Percentiles rank a stretch among this genome's conserved stretches.
These are phyloP conservation scores for Solanum hybrid DNA, from an alignment of 305 asterid genomes.

Conservation along the genomic window DNA sequence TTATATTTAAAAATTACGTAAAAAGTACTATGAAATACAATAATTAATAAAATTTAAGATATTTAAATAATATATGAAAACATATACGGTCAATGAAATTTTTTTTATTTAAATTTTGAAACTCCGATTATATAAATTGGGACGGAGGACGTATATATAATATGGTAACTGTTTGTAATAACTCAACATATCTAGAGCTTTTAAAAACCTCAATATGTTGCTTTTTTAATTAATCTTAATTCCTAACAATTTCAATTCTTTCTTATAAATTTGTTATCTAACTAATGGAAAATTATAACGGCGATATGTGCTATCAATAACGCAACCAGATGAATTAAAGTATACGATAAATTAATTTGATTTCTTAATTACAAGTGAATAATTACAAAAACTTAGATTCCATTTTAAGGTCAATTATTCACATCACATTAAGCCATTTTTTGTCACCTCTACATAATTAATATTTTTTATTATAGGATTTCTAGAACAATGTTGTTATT, in stretches of 20 bases:
- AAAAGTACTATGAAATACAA: too few relatives aligned
- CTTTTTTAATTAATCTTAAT: too few relatives aligned
- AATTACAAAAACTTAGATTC: background rate
- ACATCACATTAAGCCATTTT: background rate
- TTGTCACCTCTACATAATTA: background rate
- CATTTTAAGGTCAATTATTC: background rate
- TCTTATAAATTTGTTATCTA: background rate
- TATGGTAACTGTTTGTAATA: background rate
- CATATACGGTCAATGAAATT: rapidly evolving
- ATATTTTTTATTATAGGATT: background rate
- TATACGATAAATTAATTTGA: background rate
- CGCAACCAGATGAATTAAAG: background rate
- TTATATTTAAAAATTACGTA: too few relatives aligned
- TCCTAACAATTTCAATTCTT: background rate
- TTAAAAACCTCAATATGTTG: background rate
- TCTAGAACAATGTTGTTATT: background rate
- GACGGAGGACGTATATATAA: background rate
- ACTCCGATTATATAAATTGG: background rate
- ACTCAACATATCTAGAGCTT: background rate
- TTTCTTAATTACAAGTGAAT: background rate
- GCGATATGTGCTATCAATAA: background rate
- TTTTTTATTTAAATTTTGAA: too few relatives aligned
- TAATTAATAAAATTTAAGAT: too few relatives aligned
- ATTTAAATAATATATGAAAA: background rate
- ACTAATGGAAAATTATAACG: background rate